Evolutionary conservation across 2,329 filamentous ascomycete genomes (phyloP), one percentile per base, ranked within the genome.

Genomic region (Apiospora hydei): DNA sequence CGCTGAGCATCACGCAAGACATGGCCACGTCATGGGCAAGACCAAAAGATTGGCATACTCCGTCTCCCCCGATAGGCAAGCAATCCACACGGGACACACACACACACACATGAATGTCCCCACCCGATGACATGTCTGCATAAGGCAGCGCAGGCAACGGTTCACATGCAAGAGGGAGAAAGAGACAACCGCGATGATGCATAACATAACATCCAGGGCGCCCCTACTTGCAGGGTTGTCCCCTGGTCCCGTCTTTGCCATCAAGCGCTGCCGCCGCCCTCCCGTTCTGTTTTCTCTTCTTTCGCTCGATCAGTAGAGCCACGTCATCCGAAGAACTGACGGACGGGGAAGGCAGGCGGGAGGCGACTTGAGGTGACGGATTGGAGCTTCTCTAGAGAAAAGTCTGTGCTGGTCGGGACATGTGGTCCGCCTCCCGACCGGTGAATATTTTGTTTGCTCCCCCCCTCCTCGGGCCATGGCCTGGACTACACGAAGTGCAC

Each of bases 181-280:
- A 30, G 26, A 30, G 34, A 18, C 57, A 41, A n/a, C 57, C 11
- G 57, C 34, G 57, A 64, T 64, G 57, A 64, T 64, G 57, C 34
- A 64, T 64, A 64, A 41, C 57, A 43, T 43, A 38, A 5, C 10
- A 41, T 64, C 57, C 57, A 41, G 57, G 34, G 44, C 44, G 21
- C 21, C 46, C 18, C 34, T 14, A 1, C 7, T 30, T 10, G 57
- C 57, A 64, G 24, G 57, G 34, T 61, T 21, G 53, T n/a, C 21
- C 21, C 21, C 21, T 30, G 13, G 57, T 41, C 34, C 41, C 57
- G 34, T 34, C 57, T 41, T 41, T 24, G 34, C 57, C 7, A 64
- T 64, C 57, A 64, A 64, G 53, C 51, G 51, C 51, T 26, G 51
- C 51, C 51, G 51, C 53, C 53, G 34, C 57, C 57, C 57, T 64